Evolutionary conservation across 2,329 filamentous ascomycete genomes (phyloP).

Genomic region (Ramularia endophylla): DNA sequence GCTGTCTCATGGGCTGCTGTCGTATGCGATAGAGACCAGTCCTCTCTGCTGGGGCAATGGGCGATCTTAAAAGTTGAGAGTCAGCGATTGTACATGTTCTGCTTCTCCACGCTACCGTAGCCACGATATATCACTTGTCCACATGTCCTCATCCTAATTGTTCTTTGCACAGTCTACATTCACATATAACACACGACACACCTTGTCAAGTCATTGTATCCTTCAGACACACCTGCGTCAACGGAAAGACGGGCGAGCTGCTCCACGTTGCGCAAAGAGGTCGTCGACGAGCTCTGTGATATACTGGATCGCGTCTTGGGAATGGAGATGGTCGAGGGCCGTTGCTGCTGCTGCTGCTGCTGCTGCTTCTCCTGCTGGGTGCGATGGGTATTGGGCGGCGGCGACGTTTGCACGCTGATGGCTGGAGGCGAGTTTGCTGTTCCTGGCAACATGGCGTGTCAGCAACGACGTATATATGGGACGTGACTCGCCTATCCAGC

Average conservation of each 20-base stretch:
- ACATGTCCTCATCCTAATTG: slow-evolving; percentile 1
- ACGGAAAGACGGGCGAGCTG: slow-evolving; percentile 63
- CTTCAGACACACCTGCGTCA: slow-evolving; percentile 61
- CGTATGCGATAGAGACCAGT: slow-evolving; percentile 84
- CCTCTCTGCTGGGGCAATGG: slow-evolving; percentile 59
- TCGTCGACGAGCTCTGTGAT: slow-evolving; percentile 26
- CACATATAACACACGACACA: no score
- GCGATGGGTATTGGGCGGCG: slow-evolving; percentile 4
- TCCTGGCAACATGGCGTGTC: background rate
- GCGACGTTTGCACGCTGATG: slow-evolving; percentile 4
- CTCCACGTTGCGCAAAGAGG: slow-evolving; percentile 44
- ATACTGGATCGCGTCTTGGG: slow-evolving; percentile 47
- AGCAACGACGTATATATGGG: background rate
- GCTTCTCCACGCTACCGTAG: background rate
- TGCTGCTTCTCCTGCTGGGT: no score
- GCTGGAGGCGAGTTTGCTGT: slow-evolving; percentile 2
- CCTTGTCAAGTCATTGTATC: slow-evolving; percentile 67
- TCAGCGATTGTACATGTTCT: slow-evolving; percentile 11
- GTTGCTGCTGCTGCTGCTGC: no score
- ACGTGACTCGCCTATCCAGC: no score
- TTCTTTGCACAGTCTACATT: background rate
- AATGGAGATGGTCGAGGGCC: slow-evolving; percentile 28
- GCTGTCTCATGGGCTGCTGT: slow-evolving; percentile 59
- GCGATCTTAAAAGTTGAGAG: slow-evolving; percentile 56
- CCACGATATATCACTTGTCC: no score